Evolutionary conservation across 352 stramenopile species (phyloP).

Genomic region (Phytophthora sojae): DNA sequence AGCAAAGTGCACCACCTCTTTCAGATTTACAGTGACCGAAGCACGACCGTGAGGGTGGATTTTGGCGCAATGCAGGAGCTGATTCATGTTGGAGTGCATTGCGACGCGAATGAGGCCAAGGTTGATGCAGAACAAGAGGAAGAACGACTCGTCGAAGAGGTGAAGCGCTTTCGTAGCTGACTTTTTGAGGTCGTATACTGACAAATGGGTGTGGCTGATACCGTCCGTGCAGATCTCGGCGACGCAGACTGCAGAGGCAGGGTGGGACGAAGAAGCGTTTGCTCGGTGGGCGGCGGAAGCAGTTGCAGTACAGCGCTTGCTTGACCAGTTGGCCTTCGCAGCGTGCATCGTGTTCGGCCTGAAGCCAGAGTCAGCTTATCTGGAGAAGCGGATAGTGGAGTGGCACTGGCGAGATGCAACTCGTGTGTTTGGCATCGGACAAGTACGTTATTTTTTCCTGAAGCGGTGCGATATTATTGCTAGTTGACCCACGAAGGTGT

Average conservation of each 20-base stretch:
- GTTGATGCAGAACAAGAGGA: conserved; percentile 42
- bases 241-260: conserved; percentile 43
- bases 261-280: conserved; percentile 59
- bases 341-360: conserved; percentile 81
- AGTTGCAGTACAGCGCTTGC: conserved; percentile 53
- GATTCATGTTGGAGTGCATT: conserved; percentile 41
- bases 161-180: conserved; percentile 18
- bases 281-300: conserved; percentile 54
- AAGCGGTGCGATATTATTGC: conserved; percentile 15
- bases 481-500: conserved; percentile 39
- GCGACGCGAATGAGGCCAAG: conserved; percentile 21
- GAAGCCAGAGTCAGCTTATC: conserved; percentile 66
- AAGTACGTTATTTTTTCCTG: conserved; percentile 45
- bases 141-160: conserved; percentile 52
- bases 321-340: conserved; percentile 79
- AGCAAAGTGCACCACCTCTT: conserved; percentile 64
- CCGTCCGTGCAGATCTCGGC: conserved; percentile 43
- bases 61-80: conserved; percentile 56
- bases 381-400: conserved; percentile 79
- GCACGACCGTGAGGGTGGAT: conserved; percentile 40
- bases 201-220: neutral
- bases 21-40: conserved; percentile 57
- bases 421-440: conserved; percentile 49
- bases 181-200: neutral
- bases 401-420: conserved; percentile 76